Base-by-base conservation (phyloP, 768 basidiomycete genomes). In the Collybia mongolica region DNA sequence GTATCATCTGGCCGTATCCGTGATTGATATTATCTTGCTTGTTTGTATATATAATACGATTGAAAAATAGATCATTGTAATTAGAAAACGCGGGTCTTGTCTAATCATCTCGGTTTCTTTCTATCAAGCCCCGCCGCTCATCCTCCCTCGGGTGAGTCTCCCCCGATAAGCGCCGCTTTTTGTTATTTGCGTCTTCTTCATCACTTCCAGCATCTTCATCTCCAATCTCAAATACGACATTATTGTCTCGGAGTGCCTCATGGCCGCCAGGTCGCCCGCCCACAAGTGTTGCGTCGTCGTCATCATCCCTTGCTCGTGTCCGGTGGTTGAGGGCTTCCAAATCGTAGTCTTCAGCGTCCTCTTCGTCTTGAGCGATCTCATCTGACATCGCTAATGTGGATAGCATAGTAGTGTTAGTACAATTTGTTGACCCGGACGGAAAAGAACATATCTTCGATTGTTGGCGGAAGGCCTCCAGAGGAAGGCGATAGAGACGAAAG, bases 381-480 rank as follows among this genome's bases (percentile, higher is more conserved):
- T 98, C 95, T 20, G 92, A 95, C 88, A 98, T 94, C 29, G 93
- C 85, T 54, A 99, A 83, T 65, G 88, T 90, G 56, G 62, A 76
- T 58, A 76, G 70, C 24, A 44, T 43, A 54, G 44, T 53, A 42
- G 67, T 53, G 38, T 51, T 44, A 49, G 48, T 49, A 39, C 61
- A 51, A 69, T 58, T 53, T 48, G 39, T 15, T 44, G 37, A 52
- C 29, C 46, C 5, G 48, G 26, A 46, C 14, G 56, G 41, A 19
- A 43, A 46, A 49, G 39, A 5, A 82, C 87, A 72, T 78, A 88
- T 86, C 90, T 84, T 72, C 88, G 79, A 75, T 95, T 94, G 65
- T 90, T 83, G 36, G 77, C 81, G n/a, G 89, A 87, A 22, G 97
- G 97, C 29, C 94, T 82, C 96, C 97, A 99, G 23, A 98, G 74